phyloP scores from a whole-genome alignment of 116 monocot genomes.

The Zostera marina region DNA sequence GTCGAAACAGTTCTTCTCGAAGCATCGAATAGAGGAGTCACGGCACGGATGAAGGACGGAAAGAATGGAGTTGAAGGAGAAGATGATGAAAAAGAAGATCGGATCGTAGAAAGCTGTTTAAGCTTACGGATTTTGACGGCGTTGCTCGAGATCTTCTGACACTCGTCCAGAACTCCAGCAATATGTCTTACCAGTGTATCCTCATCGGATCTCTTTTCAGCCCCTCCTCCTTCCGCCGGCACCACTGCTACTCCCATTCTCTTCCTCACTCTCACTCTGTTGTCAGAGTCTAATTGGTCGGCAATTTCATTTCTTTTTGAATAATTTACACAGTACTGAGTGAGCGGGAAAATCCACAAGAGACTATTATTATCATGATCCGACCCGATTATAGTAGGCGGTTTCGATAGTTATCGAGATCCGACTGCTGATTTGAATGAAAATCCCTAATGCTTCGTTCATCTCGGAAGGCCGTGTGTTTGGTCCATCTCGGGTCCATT shows the following conservation, averaged over 20 bases:
- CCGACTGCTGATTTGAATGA: too few species aligned
- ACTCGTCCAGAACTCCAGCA: constrained; percentile 59
- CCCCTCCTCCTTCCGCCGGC: neutral
- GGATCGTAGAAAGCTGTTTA: constrained; percentile 41
- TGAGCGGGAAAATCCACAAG: too few species aligned
- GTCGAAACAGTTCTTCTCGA: constrained; percentile 27
- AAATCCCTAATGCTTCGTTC: too few species aligned
- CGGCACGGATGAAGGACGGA: constrained; percentile 33
- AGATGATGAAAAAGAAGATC: constrained; percentile 26
- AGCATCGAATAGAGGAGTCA: constrained; percentile 51
- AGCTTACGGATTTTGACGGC: constrained; percentile 68
- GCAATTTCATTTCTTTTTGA: too few species aligned
- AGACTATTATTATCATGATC: too few species aligned
- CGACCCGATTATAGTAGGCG: too few species aligned
- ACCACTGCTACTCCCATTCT: neutral
- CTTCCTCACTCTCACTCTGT: constrained; percentile 1
- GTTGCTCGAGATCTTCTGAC: constrained; percentile 39
- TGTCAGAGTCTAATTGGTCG: too few species aligned
- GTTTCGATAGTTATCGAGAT: too few species aligned
- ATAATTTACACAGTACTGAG: too few species aligned
- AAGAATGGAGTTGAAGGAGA: constrained; percentile 19
- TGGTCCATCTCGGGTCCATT: too few species aligned
- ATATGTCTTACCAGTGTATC: constrained; percentile 17
- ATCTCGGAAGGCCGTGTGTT: too few species aligned
- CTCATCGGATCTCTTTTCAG: neutral